Evolutionary conservation across 2,329 filamentous ascomycete genomes (phyloP).

Genomic region (Diaporthe citri): DNA sequence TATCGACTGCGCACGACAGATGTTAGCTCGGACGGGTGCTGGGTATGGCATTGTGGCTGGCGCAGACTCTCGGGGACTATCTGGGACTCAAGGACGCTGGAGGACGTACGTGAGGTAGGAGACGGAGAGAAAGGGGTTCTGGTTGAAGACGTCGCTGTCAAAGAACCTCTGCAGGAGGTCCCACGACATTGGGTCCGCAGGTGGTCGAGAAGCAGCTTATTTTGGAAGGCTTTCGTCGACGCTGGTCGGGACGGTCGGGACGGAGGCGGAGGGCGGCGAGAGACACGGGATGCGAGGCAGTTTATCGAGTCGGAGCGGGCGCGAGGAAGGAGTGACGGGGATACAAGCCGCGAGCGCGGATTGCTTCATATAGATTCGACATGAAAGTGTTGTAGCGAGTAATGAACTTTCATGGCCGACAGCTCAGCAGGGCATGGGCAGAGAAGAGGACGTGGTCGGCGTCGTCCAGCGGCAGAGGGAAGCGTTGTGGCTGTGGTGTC

Average conservation of each 20-base stretch:
- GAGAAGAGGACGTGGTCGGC: neutral
- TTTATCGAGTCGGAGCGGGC: conserved; percentile 45
- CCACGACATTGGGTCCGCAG: conserved; percentile 75
- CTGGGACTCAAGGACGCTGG: conserved; percentile 40
- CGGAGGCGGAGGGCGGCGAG: conserved; percentile 1
- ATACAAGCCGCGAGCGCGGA: conserved; percentile 48
- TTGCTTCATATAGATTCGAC: conserved; percentile 55
- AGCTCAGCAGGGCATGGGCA: conserved; percentile 35
- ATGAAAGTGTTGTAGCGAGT: conserved; percentile 44
- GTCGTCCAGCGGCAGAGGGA: conserved; percentile 1
- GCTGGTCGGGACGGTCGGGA: neutral
- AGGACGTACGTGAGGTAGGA: conserved; percentile 85
- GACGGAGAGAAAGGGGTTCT: conserved; percentile 88
- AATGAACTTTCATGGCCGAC: conserved; percentile 46
- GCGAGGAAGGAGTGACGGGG: conserved; percentile 41
- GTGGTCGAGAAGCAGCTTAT: conserved; percentile 38
- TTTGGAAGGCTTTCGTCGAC: conserved; percentile 41
- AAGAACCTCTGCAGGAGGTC: conserved; percentile 91
- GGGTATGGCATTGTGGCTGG: conserved; percentile 30
- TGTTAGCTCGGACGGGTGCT: conserved; percentile 33
- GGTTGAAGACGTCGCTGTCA: conserved; percentile 94
- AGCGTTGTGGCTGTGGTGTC: neutral
- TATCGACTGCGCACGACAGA: conserved; percentile 72
- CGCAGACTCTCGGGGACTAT: conserved; percentile 29
- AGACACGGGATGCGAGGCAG: conserved; percentile 1